Conservation (phyloP, 2,329 filamentous ascomycete genomes). For the Cryoendolithus antarcticus region DNA sequence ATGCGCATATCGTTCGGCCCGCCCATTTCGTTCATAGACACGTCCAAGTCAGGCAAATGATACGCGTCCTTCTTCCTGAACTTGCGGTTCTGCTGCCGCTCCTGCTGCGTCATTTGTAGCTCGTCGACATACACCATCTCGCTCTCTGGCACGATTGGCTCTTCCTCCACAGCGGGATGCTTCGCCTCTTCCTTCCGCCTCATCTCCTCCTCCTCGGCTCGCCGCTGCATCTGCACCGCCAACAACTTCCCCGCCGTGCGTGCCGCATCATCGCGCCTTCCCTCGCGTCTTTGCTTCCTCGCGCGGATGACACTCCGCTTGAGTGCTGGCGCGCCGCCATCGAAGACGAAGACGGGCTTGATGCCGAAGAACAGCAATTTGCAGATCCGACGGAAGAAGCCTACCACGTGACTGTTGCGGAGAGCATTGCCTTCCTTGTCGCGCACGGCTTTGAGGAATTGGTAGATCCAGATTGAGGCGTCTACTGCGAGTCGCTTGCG, state of each 20-base stretch:
- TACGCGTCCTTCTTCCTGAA: constrained; percentile 93
- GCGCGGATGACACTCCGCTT: constrained; percentile 82
- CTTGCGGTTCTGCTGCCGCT: constrained; percentile 59
- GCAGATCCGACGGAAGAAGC: constrained; percentile 96
- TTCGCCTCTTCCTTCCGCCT: constrained; percentile 41
- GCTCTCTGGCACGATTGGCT: constrained; percentile 57
- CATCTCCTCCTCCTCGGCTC: constrained; percentile 72
- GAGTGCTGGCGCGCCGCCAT: constrained; percentile 80
- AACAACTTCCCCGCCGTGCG: constrained; percentile 83
- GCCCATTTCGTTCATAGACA: constrained; percentile 72
- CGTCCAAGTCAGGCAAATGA: constrained; percentile 75
- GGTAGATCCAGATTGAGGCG: constrained; percentile 99
- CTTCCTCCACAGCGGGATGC: constrained; percentile 31
- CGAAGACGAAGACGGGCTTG: constrained; percentile 93
- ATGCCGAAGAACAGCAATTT: constrained; percentile 96
- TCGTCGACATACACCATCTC: constrained; percentile 87
- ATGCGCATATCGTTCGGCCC: constrained; percentile 85
- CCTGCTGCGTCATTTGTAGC: constrained; percentile 63
- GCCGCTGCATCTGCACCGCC: constrained; percentile 84
- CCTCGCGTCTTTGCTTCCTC: constrained; percentile 70
- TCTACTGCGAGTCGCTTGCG: constrained; percentile 93
- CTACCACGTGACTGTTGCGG: constrained; percentile 88
- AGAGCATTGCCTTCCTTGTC: constrained; percentile 97
- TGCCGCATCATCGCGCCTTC: constrained; percentile 81
- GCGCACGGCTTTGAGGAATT: constrained; percentile 95